Evolutionary conservation across 805 yeast species (phyloP).

Genomic region (Wickerhamiella sergipiensis): DNA sequence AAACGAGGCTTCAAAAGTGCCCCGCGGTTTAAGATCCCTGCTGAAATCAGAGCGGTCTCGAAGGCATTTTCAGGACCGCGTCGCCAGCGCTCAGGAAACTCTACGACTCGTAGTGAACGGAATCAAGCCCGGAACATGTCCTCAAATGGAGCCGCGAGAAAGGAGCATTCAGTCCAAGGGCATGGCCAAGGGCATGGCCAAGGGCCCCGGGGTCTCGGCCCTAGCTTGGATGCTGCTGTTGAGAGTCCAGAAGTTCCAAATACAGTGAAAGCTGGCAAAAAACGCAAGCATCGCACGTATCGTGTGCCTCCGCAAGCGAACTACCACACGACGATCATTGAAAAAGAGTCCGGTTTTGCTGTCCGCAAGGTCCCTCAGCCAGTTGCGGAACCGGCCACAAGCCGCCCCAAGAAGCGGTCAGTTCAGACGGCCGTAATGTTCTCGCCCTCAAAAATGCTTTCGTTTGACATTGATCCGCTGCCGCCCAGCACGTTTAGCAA

Average conservation of each 20-base stretch:
- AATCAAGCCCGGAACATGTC: no score
- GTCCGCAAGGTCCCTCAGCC: background rate
- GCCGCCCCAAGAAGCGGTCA: background rate
- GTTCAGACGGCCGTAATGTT: background rate
- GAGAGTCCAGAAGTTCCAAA: background rate
- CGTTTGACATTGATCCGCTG: background rate
- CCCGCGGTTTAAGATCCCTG: background rate
- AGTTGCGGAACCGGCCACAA: background rate
- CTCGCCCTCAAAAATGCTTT: background rate
- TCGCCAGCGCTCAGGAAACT: no score
- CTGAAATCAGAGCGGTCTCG: background rate
- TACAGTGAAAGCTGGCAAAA: background rate
- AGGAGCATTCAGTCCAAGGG: no score
- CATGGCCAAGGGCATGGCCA: background rate
- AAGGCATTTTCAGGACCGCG: background rate
- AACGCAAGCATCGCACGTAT: background rate
- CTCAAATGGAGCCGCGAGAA: background rate
- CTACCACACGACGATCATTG: slow-evolving; percentile 4
- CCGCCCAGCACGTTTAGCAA: background rate
- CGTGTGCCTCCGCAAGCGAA: background rate
- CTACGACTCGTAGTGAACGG: no score
- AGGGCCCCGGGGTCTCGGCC: background rate
- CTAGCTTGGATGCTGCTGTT: background rate
- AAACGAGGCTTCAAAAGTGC: background rate
- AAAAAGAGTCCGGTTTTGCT: background rate